Percentiles rank a stretch among this genome's conserved stretches.
Conservation (phyloP, 208 protist genomes). For the Acanthamoeba rhysodes region DNA sequence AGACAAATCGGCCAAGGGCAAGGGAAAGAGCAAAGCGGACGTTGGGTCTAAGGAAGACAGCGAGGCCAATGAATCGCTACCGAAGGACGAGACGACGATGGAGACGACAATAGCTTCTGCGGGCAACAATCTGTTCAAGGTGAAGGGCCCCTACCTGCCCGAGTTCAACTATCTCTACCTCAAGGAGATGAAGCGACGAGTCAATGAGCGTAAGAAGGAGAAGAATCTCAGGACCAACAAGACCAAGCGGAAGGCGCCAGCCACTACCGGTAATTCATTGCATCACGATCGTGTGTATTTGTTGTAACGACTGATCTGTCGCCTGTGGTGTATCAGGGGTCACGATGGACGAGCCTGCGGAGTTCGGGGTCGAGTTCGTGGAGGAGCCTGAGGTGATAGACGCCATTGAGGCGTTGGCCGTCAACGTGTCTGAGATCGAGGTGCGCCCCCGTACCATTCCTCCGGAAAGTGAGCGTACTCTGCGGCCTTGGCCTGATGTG, state of each 20-base stretch:
- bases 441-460: not conserved
- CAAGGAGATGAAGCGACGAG: conserved; percentile 72
- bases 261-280: not conserved
- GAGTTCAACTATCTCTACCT: conserved; percentile 78
- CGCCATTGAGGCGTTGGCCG: conserved; percentile 22
- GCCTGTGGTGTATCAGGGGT: not conserved
- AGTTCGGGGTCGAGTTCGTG: conserved; percentile 46
- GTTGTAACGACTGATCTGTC: not conserved
- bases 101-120: not conserved
- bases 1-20: not conserved
- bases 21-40: not conserved
- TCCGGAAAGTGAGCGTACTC: not conserved
- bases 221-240: conserved; percentile 18
- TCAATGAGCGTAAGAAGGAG: conserved; percentile 58
- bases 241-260: not conserved
- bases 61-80: conserved; percentile 9
- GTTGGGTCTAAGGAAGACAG: not conserved
- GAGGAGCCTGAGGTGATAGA: conserved; percentile 64
- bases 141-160: conserved; percentile 71
- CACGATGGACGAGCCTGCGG: not conserved
- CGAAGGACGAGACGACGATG: not conserved
- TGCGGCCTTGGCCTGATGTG: not conserved
- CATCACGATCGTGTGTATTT: not conserved
- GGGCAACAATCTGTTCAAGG: conserved; percentile 16
- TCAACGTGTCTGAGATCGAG: not conserved